Evolutionary conservation across 1,139 yeast species (phyloP), one percentile per base, ranked within the genome.

Genomic region (Debaryomyces subglobosus): DNA sequence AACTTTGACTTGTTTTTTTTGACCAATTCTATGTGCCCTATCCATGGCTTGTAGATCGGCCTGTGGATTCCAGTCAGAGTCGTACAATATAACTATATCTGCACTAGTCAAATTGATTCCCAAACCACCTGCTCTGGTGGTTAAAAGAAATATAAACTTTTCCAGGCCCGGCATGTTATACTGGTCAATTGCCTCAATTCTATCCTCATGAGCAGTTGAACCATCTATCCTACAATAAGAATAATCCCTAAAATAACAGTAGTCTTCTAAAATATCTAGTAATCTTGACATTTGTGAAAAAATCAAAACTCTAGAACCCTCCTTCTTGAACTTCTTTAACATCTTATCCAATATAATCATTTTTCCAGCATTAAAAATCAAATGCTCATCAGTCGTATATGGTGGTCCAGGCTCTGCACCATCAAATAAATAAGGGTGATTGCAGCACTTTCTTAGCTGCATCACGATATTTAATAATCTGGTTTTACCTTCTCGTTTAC

Each of bases 371-470:
- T 94, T 94, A 66, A 65, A 85, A 9, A 94, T 85, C 56, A 94
- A 76, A 68, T 94, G 98, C 63, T 92, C 98, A 65, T 92, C 99
- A 0, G 97, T 94, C 2, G 98, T 92, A 63, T 81, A 94, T 0
- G 99, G 99, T 3, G 99, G 99, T 8, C 99, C 99, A 0, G 98
- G 98, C 65, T 94, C 99, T 1, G 99, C 99, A 36, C 99, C 98
- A 64, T 94, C 98, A 61, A 94, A 94, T 45, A 94, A 72, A 65
- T 94, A 94, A 0, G 99, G 99, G 68, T 94, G 99, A 62, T 94
- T 94, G 67, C 98, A 94, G 67, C 98, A 94, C 67, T 94, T 94
- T 59, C 98, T 80, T 55, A 94, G 75, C 67, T 94, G 99, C 99
- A 94, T 94, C 15, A 94, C 97, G 59, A 94, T 91, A 61, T 94